These are phyloP conservation scores for Blastomyces parvus DNA, from an alignment of 2,329 filamentous ascomycete species.

Conservation along the genomic window DNA sequence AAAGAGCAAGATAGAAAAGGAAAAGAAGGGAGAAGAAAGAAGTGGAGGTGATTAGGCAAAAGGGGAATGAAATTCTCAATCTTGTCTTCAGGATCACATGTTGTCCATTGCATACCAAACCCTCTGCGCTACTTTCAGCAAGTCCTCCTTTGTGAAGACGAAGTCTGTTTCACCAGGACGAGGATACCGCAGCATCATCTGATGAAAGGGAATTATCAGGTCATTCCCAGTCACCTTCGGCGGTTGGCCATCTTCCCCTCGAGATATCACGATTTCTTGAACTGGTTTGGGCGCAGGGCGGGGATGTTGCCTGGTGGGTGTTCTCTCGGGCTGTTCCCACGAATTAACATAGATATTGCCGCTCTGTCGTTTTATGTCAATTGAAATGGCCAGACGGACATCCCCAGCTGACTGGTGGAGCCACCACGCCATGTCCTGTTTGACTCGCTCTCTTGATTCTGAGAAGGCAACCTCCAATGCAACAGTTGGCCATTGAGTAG, in stretches of 20 bases:
- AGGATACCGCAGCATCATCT: slow-evolving; percentile 2
- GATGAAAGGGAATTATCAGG: background rate
- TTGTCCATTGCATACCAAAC: background rate
- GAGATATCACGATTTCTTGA: slow-evolving; percentile 3
- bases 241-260: background rate
- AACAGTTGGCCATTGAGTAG: slow-evolving; percentile 5
- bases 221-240: background rate
- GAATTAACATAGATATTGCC: slow-evolving; percentile 7
- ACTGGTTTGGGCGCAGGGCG: background rate
- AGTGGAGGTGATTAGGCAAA: background rate
- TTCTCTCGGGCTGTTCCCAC: background rate
- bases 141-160: background rate
- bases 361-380: slow-evolving; percentile 5
- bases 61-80: background rate
- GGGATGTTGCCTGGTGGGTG: background rate
- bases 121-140: background rate
- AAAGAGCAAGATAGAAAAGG: no score
- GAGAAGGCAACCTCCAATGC: slow-evolving; percentile 4
- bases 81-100: background rate
- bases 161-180: background rate
- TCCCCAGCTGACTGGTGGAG: background rate
- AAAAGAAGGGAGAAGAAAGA: background rate
- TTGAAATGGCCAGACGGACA: background rate
- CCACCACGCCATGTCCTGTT: slow-evolving; percentile 7
- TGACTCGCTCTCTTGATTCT: background rate